Evolutionary conservation across 2,329 filamentous ascomycete species (phyloP), one percentile per base, ranked within the genome.

Genomic region (Fusarium illudens): DNA sequence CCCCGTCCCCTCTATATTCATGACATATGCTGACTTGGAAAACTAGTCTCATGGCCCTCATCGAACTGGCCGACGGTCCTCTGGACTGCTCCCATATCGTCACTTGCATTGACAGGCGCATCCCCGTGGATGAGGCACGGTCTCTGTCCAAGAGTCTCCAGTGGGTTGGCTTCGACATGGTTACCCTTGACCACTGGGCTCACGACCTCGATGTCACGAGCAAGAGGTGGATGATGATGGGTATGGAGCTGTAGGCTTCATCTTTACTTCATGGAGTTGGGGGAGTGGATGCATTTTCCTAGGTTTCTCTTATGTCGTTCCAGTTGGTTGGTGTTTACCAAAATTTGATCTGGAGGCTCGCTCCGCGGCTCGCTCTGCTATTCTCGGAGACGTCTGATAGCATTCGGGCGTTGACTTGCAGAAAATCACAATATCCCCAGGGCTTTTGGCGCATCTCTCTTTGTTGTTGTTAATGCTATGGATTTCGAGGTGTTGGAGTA

Each of bases 161-260:
- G 77, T 97, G 94, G 94, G 94, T 96, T 68, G 94, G 94, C 58
- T 97, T 97, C 76, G 92, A 92, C 76, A 86, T 95, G 70, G 89
- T 89, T 51, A 95, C 92, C 22, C 84, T 97, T 42, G 90, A 94
- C 71, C 86, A 88, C 71, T 97, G 93, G 90, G 86, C 87, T 15
- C 81, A 84, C 46, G 83, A 84, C 36, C 77, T 86, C 57, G 87
- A 92, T 67, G 85, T 90, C 55, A 89, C 91, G 52, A 97, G 93
- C 81, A 82, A 89, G 54, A 85, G 85, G 74, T 97, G 94, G 94
- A 79, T 97, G 62, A 93, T 96, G 77, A 88, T 97, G 84, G 89
- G 90, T 67, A 96, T 97, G 89, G 94, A 97, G 78, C 83, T 95
- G 61, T 97, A 86, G 77, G 83, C 93, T 63, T 54, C 33, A 62